A percentile compares a stretch with the other conserved stretches of the same genome.
phyloP scores from a whole-genome alignment of 768 basidiomycete species.

The Russula olivacea region DNA sequence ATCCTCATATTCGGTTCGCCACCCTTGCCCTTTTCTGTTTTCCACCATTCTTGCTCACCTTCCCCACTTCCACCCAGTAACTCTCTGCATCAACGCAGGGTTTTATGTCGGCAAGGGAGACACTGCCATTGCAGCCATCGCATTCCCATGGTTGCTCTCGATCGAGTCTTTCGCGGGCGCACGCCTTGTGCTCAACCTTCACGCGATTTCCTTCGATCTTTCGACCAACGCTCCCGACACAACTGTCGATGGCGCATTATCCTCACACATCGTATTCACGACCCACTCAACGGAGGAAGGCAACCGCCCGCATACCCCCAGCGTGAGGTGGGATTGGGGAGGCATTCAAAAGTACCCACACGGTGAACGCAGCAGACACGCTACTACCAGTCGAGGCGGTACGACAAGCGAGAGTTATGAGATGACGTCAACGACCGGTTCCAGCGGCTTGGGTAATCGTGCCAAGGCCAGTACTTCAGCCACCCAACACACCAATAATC shows the following conservation, averaged over 20 bases:
- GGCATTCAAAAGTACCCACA: neutral
- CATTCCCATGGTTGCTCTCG: conserved; percentile 19
- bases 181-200: conserved; percentile 17
- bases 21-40: neutral
- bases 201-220: neutral
- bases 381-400: neutral
- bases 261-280: conserved; percentile 15
- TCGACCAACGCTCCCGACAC: neutral
- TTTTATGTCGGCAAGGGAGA: conserved; percentile 21
- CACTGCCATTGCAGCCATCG: conserved; percentile 8
- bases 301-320: neutral
- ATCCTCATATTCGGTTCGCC: conserved; percentile 28
- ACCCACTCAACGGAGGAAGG: neutral
- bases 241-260: neutral
- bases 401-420: conserved; percentile 11
- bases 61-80: neutral
- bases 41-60: neutral
- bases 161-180: conserved; percentile 18
- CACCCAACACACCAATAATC: neutral
- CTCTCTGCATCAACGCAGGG: conserved; percentile 17
- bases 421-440: neutral
- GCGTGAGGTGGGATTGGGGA: conserved; percentile 19
- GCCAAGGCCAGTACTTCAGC: neutral
- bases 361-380: neutral
- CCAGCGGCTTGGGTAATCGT: neutral